Evolutionary conservation across 2,329 filamentous ascomycete genomes (phyloP), one percentile per base, ranked within the genome.

Genomic region (Penicillium crustosum): DNA sequence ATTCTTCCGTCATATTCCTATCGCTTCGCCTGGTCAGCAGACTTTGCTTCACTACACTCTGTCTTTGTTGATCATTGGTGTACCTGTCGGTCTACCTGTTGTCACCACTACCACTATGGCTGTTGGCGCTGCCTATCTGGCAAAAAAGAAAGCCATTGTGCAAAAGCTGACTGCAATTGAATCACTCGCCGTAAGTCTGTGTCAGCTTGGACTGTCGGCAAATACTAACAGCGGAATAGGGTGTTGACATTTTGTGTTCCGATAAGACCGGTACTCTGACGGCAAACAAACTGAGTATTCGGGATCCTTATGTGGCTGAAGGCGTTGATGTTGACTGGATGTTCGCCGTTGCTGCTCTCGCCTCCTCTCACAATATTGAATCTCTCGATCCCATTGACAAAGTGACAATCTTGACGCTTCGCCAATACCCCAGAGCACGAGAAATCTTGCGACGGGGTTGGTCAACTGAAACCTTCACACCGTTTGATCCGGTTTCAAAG

Each of bases 261-360:
- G 89, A 92, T 77, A 91, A 92, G 81, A 91, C 89, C 10, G 89
- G 89, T 77, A 92, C 89, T 23, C 81, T 91, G n/a, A 76, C 73
- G 2, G 73, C 73, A 19, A 76, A 76, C 62, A 88, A 91, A 78
- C 79, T 91, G 59, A 89, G 85, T 68, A 89, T 91, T 68, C 87
- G 88, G 65, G 88, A 91, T 68, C 89, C 89, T 2, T 91, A 87
- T 74, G 88, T 91, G 45, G 85, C 87, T 42, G 89, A 91, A 75
- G 89, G 89, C 55, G 84, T 90, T 66, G 88, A 91, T 72, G 83
- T 90, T 71, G 88, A 91, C 79, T 91, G 88, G 88, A 90, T 91
- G 87, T 91, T 91, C 85, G 88, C 89, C 54, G 88, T 89, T 61
- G 89, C 89, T 58, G 88, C 87, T 57, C 82, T 91, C 23, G 89